Conservation (phyloP, 371 early-diverging fungal genomes). For the Apophysomyces sp. region DNA sequence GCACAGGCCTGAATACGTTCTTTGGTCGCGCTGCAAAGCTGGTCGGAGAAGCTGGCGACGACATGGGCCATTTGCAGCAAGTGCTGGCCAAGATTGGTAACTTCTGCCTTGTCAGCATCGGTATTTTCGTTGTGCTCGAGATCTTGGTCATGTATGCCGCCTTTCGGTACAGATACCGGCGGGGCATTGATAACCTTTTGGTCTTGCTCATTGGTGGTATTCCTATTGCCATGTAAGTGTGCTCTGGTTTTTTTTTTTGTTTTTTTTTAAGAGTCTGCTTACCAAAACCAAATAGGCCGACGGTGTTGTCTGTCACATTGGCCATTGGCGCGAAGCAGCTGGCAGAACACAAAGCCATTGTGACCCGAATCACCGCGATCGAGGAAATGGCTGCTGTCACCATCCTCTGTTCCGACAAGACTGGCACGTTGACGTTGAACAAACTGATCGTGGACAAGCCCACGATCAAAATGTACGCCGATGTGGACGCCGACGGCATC, state of each 20-base stretch:
- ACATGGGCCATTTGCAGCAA: conserved; percentile 87
- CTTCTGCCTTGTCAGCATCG: conserved; percentile 71
- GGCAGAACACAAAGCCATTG: conserved; percentile 90
- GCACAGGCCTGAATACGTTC: conserved; percentile 84
- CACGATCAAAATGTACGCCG: conserved; percentile 63
- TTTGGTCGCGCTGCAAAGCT: conserved; percentile 88
- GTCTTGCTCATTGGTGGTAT: conserved; percentile 81
- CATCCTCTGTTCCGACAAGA: conserved; percentile 95
- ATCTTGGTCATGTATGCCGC: conserved; percentile 81
- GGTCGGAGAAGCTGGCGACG: conserved; percentile 76
- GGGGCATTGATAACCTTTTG: conserved; percentile 70
- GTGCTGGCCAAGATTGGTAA: conserved; percentile 91
- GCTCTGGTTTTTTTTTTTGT: background rate
- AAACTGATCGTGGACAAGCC: conserved; percentile 75
- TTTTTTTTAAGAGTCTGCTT: too few relatives aligned
- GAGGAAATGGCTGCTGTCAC: conserved; percentile 94
- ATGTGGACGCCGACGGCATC: conserved; percentile 54
- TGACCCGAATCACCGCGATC: conserved; percentile 82
- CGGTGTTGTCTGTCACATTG: conserved; percentile 88
- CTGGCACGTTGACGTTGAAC: conserved; percentile 94
- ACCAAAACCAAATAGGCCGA: conserved; percentile 36
- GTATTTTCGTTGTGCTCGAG: conserved; percentile 70
- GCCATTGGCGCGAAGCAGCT: conserved; percentile 93
- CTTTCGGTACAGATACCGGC: conserved; percentile 68
- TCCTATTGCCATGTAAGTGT: conserved; percentile 68